These are phyloP conservation scores for Arctium minus DNA, from an alignment of 129 eudicot species.

Conservation along the genomic window DNA sequence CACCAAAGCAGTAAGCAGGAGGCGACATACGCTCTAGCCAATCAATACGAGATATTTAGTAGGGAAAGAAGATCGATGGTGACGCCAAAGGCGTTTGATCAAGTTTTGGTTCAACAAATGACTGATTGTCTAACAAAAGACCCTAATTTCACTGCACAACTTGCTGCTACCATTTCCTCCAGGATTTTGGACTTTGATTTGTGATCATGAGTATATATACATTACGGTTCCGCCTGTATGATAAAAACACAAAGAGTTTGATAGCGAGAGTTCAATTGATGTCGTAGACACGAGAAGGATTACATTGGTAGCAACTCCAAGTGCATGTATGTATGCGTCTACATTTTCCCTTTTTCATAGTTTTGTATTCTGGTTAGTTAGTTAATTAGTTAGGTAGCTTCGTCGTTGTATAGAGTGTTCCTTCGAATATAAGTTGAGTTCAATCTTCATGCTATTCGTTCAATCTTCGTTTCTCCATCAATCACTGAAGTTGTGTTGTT, in stretches of 20 bases:
- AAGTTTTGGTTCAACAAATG: slow-evolving; percentile 55
- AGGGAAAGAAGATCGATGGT: not conserved
- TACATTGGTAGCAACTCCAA: not conserved
- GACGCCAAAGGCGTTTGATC: slow-evolving; percentile 6
- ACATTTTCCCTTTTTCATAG: not conserved
- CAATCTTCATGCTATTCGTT: not conserved
- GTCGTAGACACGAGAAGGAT: not conserved
- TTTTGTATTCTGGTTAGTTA: not conserved
- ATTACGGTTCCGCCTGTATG: not conserved
- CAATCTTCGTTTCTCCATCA: not conserved
- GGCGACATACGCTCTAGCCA: not conserved
- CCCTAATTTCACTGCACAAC: slow-evolving; percentile 46
- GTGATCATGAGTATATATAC: not conserved
- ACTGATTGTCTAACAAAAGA: slow-evolving; percentile 47
- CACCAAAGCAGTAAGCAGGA: slow-evolving; percentile 32
- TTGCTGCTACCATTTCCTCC: slow-evolving; percentile 57
- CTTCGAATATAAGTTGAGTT: not conserved
- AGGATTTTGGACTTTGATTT: slow-evolving; percentile 40
- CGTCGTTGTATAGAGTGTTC: not conserved
- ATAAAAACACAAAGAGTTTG: not conserved
- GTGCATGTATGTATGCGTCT: too few relatives aligned
- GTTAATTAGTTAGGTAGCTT: not conserved
- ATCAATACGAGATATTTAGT: not conserved
- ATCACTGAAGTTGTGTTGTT: not conserved
- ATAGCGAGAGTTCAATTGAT: not conserved